phyloP scores from a whole-genome alignment of 148 eudicot genomes.

The Chenopodium formosanum region DNA sequence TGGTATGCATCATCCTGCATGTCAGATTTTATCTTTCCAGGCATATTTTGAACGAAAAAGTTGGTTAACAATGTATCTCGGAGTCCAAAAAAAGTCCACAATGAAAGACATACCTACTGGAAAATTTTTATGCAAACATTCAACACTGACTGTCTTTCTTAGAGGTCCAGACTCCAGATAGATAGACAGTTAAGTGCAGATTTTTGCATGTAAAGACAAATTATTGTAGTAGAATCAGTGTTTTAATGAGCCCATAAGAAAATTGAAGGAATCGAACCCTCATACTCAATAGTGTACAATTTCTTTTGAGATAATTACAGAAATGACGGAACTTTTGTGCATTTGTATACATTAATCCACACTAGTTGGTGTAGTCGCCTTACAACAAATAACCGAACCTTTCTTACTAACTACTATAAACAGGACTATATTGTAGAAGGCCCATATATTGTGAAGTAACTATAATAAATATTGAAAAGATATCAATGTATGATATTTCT shows the following conservation, averaged over 20 bases:
- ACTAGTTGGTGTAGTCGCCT: neutral
- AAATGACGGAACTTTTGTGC: neutral
- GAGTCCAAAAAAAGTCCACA: neutral
- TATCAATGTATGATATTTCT: no score
- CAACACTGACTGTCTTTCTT: neutral
- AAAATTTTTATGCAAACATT: neutral
- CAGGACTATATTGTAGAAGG: neutral
- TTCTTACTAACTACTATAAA: neutral
- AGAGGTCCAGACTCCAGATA: neutral
- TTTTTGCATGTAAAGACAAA: neutral
- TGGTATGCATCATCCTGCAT: neutral
- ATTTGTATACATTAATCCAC: neutral
- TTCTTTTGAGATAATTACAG: neutral
- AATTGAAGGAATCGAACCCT: neutral
- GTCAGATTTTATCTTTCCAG: neutral
- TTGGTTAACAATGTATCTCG: neutral
- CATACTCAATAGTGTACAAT: neutral
- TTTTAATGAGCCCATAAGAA: neutral
- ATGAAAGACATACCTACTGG: neutral
- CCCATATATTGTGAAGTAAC: neutral
- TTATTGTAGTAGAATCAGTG: neutral
- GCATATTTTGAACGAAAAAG: neutral
- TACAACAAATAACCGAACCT: neutral
- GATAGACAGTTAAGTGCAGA: neutral
- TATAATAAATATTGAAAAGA: no score